phyloP scores from a whole-genome alignment of 2,329 filamentous ascomycete species.

The Stagonosporopsis vannaccii region DNA sequence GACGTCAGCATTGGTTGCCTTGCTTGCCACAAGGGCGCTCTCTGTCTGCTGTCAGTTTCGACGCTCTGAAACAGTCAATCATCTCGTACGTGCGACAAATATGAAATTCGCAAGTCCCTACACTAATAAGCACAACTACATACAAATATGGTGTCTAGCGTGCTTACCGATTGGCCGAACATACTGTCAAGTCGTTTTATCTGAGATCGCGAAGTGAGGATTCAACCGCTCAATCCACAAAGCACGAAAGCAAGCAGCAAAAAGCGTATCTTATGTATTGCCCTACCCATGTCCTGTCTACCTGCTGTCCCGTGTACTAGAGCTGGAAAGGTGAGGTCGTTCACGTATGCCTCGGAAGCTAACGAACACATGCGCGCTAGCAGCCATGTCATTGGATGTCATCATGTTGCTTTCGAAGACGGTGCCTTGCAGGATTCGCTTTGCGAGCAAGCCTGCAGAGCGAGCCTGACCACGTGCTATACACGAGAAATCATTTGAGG shows the following conservation, averaged over 20 bases:
- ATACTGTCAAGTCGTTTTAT: slow-evolving; percentile 13
- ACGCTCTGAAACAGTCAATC: no score
- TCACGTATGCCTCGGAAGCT: slow-evolving; percentile 15
- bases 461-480: slow-evolving; percentile 13
- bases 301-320: slow-evolving; percentile 13
- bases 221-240: neutral
- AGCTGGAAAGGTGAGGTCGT: slow-evolving; percentile 13
- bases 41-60: slow-evolving; percentile 22
- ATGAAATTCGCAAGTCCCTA: slow-evolving; percentile 27
- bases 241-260: slow-evolving; percentile 15
- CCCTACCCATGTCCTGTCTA: slow-evolving; percentile 10
- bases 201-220: neutral
- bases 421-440: neutral
- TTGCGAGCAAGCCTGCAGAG: neutral
- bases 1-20: slow-evolving; percentile 35
- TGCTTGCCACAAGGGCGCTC: slow-evolving; percentile 16
- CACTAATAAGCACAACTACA: neutral
- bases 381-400: slow-evolving; percentile 20
- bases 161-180: slow-evolving; percentile 23
- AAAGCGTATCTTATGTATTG: slow-evolving; percentile 19
- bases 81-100: slow-evolving; percentile 29
- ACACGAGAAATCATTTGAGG: neutral
- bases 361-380: slow-evolving; percentile 23
- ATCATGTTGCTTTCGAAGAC: neutral
- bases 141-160: neutral